Evolutionary conservation across 768 basidiomycete genomes (phyloP).

Genomic region (Boletus subparvulus): DNA sequence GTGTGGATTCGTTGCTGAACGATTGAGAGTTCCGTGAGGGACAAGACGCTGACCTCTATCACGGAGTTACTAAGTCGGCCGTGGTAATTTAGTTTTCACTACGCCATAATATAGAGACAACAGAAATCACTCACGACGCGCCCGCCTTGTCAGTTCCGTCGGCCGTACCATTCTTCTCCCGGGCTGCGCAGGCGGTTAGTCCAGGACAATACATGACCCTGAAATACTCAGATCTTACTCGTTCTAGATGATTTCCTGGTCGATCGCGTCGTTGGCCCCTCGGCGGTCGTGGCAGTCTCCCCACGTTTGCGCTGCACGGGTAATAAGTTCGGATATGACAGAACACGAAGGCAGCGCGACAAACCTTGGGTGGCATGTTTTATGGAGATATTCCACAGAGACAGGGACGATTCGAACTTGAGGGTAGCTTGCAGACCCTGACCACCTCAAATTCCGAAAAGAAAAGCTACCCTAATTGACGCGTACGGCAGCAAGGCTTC

Average conservation of each 20-base stretch:
- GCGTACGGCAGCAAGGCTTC: conserved; percentile 5
- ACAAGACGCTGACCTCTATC: conserved; percentile 27
- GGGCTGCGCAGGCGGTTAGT: conserved; percentile 14
- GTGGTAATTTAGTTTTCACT: conserved; percentile 10
- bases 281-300: conserved; percentile 35
- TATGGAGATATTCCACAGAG: not conserved
- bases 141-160: conserved; percentile 7
- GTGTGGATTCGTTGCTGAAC: conserved; percentile 9
- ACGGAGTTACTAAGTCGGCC: conserved; percentile 15
- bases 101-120: not conserved
- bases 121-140: conserved; percentile 27
- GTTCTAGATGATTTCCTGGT: conserved; percentile 47
- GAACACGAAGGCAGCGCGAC: not conserved
- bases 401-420: not conserved
- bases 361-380: conserved; percentile 41
- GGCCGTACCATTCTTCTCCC: conserved; percentile 11
- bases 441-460: conserved; percentile 9
- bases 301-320: conserved; percentile 56
- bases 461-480: conserved; percentile 17
- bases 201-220: conserved; percentile 11
- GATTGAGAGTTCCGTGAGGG: not conserved
- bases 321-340: conserved; percentile 14
- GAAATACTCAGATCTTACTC: conserved; percentile 20
- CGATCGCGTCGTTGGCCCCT: conserved; percentile 40
- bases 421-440: not conserved